Evolutionary conservation across 768 basidiomycete species (phyloP), one percentile per base, ranked within the genome.

Genomic region (Pleurotus cornucopiae): DNA sequence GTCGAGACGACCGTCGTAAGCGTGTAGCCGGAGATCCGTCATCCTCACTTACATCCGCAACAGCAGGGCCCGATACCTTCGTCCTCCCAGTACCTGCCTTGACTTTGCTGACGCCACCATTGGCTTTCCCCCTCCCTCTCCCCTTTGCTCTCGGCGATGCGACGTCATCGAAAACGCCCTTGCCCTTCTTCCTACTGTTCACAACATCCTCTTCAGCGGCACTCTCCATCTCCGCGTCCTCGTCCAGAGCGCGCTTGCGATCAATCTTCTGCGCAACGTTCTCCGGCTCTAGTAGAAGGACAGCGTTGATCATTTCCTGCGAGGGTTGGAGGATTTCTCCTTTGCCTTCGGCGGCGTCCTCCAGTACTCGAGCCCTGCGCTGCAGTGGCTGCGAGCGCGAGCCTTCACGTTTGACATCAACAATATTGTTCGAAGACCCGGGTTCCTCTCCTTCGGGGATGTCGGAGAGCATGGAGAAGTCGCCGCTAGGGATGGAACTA

Each of bases 231-330:
- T 77, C 75, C 16, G 71, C 70, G 49, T 70, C 51, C 23, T 53
- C 51, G 23, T 53, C 51, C 7, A 53, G 71, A 4, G 74, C 60
- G 41, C 78, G 76, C 63, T 80, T 81, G 40, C 71, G 71, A 45
- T 59, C 60, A 23, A 67, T 72, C 46, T 67, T 72, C 13, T 56
- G 54, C 48, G 53, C 55, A 21, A 4, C 21, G 40, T 34, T 14
- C 54, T 37, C 44, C 30, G 49, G 57, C 30, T 65, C 66, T 56
- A 66, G 61, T 55, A 69, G 71, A 49, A 69, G 62, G 21, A 60
- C 65, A 11, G 71, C 75, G 46, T 73, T 67, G 34, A 83, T 73
- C 80, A 86, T 83, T 62, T 86, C 83, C 67, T 71, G 75, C 21
- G 82, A 79, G 18, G 83, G 84, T 58, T 81, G 78, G 0, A 74